These are phyloP conservation scores for Termitomyces sp. DNA, from an alignment of 768 basidiomycete species.

Conservation along the genomic window DNA sequence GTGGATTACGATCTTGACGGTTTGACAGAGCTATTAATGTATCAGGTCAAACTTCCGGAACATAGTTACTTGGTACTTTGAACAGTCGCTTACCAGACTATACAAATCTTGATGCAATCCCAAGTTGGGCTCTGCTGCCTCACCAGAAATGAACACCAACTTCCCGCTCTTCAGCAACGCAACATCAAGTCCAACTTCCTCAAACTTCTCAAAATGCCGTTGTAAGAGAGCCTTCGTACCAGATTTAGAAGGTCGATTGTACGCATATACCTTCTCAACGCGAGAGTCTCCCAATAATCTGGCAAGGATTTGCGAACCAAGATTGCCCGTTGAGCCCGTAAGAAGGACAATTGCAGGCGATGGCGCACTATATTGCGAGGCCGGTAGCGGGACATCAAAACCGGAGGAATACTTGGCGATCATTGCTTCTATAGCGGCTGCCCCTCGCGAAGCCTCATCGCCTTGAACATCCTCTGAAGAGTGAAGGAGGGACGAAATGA, in stretches of 20 bases:
- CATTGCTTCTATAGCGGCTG: constrained; percentile 28
- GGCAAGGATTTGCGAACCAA: constrained; percentile 22
- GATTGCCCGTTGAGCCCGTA: constrained; percentile 26
- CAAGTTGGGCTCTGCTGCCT: constrained; percentile 10
- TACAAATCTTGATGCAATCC: constrained; percentile 11
- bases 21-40: constrained; percentile 19
- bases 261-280: constrained; percentile 38
- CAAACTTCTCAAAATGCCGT: constrained; percentile 15
- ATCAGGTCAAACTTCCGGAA: background rate
- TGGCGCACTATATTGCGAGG: background rate
- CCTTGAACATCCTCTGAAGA: background rate
- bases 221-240: constrained; percentile 1
- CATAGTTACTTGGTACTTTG: background rate
- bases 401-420: constrained; percentile 29
- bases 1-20: constrained; percentile 28
- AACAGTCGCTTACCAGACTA: background rate
- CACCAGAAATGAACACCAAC: constrained; percentile 17
- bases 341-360: constrained; percentile 13
- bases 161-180: constrained; percentile 10
- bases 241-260: constrained; percentile 17
- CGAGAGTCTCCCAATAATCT: constrained; percentile 24
- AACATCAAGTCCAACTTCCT: constrained; percentile 16
- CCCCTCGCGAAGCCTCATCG: background rate
- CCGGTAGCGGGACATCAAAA: constrained; percentile 8
- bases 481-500: background rate